Evolutionary conservation across 805 yeast species (phyloP).

Genomic region (Wickerhamomyces alni): DNA sequence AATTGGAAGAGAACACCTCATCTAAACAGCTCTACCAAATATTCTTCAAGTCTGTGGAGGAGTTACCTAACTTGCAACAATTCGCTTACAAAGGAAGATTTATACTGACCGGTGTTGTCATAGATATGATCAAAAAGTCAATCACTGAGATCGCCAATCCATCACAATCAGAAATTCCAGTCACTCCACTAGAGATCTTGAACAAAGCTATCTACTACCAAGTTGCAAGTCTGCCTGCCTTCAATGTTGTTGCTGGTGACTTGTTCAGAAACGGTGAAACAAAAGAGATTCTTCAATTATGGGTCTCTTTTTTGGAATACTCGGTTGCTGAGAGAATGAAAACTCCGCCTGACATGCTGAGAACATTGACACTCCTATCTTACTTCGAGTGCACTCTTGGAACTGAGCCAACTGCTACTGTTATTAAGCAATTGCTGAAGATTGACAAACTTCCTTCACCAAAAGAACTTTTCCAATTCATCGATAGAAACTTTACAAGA

Average conservation of each 20-base stretch:
- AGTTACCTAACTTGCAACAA: conserved; percentile 1
- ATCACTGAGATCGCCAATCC: conserved; percentile 12
- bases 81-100: neutral
- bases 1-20: neutral
- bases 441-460: conserved; percentile 6
- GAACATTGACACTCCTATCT: conserved; percentile 8
- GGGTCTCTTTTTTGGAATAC: conserved; percentile 21
- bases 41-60: conserved; percentile 4
- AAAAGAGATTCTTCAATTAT: conserved; percentile 13
- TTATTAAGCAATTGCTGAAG: conserved; percentile 12
- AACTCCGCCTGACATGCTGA: neutral
- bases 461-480: neutral
- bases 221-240: conserved; percentile 10
- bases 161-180: conserved; percentile 9
- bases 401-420: conserved; percentile 6
- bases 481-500: conserved; percentile 3
- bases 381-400: conserved; percentile 11
- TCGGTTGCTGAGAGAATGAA: conserved; percentile 2
- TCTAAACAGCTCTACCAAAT: conserved; percentile 5
- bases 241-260: conserved; percentile 9
- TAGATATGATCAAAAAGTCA: conserved; percentile 10
- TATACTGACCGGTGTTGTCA: neutral
- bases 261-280: conserved; percentile 10
- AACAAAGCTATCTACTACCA: conserved; percentile 12
- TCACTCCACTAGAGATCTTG: conserved; percentile 18